Evolutionary conservation across 2,329 filamentous ascomycete species (phyloP), one percentile per base, ranked within the genome.

Genomic region (Venturia asperata): DNA sequence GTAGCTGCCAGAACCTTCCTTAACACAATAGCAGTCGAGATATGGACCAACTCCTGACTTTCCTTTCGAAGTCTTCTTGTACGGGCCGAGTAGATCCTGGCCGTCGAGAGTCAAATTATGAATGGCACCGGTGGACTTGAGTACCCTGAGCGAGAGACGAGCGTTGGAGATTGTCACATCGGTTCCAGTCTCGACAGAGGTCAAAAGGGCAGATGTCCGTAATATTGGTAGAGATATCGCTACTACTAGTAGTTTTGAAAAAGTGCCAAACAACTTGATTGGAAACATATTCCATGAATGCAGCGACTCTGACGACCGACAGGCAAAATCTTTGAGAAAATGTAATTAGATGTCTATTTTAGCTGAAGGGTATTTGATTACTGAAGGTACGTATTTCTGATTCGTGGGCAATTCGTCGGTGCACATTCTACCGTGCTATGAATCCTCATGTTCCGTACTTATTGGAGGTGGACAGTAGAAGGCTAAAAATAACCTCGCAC

Each of bases 1-100:
- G 37, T 58, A 58, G 34, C 11, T n/a, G n/a, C 63, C 63, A 6
- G 39, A 15, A 30, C 24, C 49, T 30, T 56, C 24, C n/a, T 21
- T 47, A 15, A 64, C 30, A 19, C 63, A 64, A 21, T 64, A 30
- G 63, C 63, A 64, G 37, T 64, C 63, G 49, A 64, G 63, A 27
- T 64, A 64, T 5, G 63, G 63, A 27, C 63, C 63, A 5, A 64
- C 34, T 13, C 63, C 63, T 21, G 30, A 11, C n/a, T 17, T 60
- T 21, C 47, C 47, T 10, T 42, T 60, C 9, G 15, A 10, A 15
- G 39, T 5, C n/a, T 49, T 49, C 7, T 49, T 49, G 45, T 49
- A 13, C 45, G 45, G 9, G 45, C 45, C 45, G n/a, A 49, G 45
- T 11, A 49, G n/a, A 24, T 49, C n/a, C 21, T 49, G 45, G n/a